Conservation (phyloP, 2,329 filamentous ascomycete species). For the Apiospora phragmitis region DNA sequence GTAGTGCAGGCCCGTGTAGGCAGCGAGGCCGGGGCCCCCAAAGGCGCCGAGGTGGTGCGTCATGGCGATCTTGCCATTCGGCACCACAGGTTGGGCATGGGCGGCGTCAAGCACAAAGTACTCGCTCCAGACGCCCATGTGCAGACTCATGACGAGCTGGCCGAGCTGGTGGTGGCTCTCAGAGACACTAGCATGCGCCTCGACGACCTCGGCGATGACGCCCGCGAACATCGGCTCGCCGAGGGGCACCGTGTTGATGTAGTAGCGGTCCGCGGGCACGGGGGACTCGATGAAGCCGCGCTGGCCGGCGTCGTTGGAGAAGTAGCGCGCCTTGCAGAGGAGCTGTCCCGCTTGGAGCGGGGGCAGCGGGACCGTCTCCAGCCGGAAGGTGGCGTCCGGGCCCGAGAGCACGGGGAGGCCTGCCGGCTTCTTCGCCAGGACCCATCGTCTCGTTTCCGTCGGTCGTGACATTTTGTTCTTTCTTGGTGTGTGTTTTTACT, state of each 20-base stretch:
- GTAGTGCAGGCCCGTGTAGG: conserved; percentile 44
- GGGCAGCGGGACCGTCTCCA: conserved; percentile 26
- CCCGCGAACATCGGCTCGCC: conserved; percentile 30
- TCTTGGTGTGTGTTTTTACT: not conserved
- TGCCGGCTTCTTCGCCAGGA: conserved; percentile 27
- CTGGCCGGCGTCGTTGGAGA: conserved; percentile 32
- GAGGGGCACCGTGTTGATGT: conserved; percentile 25
- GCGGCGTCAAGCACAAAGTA: conserved; percentile 24
- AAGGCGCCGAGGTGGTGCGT: conserved; percentile 31
- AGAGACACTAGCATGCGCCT: conserved; percentile 16
- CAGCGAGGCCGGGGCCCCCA: conserved; percentile 39
- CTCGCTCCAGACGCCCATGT: conserved; percentile 29
- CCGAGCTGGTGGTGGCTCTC: conserved; percentile 18
- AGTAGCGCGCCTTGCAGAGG: conserved; percentile 25
- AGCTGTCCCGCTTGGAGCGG: conserved; percentile 26
- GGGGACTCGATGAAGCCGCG: conserved; percentile 30
- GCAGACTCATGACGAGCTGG: conserved; percentile 27
- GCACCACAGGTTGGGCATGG: conserved; percentile 20
- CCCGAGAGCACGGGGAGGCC: conserved; percentile 26
- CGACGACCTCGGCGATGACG: conserved; percentile 29
- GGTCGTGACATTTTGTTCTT: not conserved
- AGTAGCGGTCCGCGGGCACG: conserved; percentile 27
- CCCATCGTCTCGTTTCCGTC: conserved; percentile 29
- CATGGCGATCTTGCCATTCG: conserved; percentile 22
- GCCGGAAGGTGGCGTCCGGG: conserved; percentile 28